Evolutionary conservation across 2,329 filamentous ascomycete genomes (phyloP).

Genomic region (Hypoxylon sp.): DNA sequence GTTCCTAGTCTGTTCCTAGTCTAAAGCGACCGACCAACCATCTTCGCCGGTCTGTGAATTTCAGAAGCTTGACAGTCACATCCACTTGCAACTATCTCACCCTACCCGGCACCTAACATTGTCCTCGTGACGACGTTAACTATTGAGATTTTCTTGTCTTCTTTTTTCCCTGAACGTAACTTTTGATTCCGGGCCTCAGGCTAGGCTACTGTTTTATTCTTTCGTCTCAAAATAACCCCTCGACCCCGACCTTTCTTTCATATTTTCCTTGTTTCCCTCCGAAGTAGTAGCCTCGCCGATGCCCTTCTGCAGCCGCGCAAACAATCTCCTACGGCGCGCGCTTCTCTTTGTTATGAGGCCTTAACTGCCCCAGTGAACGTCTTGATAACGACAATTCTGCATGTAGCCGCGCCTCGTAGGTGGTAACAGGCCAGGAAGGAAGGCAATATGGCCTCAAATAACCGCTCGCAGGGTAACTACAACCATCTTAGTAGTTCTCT

Average conservation of each 20-base stretch:
- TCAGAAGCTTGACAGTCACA: constrained; percentile 44
- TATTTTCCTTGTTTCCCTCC: constrained; percentile 15
- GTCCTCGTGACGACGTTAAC: constrained; percentile 42
- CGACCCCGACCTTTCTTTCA: neutral
- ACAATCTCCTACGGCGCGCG: constrained; percentile 13
- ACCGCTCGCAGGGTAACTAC: constrained; percentile 53
- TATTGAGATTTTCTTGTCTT: constrained; percentile 35
- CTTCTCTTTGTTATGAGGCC: constrained; percentile 42
- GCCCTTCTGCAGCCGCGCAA: constrained; percentile 22
- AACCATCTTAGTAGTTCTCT: constrained; percentile 18
- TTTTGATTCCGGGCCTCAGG: constrained; percentile 2
- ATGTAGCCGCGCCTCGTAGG: constrained; percentile 33
- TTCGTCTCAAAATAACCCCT: constrained; percentile 3
- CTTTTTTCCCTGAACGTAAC: neutral
- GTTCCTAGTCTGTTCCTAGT: constrained; percentile 22
- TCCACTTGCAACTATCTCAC: constrained; percentile 38
- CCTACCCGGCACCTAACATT: constrained; percentile 36
- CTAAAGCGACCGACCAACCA: constrained; percentile 32
- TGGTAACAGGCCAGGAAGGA: constrained; percentile 25
- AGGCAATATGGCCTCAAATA: constrained; percentile 54
- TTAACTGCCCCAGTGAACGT: constrained; percentile 12
- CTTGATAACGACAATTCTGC: constrained; percentile 34
- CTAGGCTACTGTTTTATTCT: neutral
- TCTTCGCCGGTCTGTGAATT: constrained; percentile 27
- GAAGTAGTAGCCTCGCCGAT: constrained; percentile 34